phyloP scores from a whole-genome alignment of 495 filamentous ascomycete genomes.

The Sordaria brevicollis region DNA sequence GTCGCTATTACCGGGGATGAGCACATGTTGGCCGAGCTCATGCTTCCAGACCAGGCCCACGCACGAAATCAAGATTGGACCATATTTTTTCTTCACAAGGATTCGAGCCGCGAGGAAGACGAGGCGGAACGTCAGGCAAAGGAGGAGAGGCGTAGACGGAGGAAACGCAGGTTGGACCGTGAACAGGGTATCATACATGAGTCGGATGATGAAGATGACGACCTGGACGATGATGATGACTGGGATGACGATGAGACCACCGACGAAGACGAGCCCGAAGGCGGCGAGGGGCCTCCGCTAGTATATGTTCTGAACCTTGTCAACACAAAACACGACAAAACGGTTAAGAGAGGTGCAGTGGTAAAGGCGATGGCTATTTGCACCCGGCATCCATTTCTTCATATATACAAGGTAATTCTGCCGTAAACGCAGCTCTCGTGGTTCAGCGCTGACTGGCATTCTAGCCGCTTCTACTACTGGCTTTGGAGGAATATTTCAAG shows the following conservation, averaged over 20 bases:
- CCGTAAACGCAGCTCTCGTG: not conserved
- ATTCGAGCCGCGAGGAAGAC: slow-evolving; percentile 69
- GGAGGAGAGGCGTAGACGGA: slow-evolving; percentile 38
- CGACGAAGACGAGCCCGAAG: slow-evolving; percentile 56
- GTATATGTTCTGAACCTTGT: slow-evolving; percentile 97
- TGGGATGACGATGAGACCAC: slow-evolving; percentile 35
- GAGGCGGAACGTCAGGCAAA: slow-evolving; percentile 45
- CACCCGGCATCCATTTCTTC: slow-evolving; percentile 93
- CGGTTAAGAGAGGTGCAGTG: slow-evolving; percentile 82
- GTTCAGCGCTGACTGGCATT: slow-evolving; percentile 14
- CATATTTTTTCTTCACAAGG: slow-evolving; percentile 97
- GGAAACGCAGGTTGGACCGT: slow-evolving; percentile 32
- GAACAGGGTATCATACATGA: slow-evolving; percentile 46
- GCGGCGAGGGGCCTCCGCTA: slow-evolving; percentile 72
- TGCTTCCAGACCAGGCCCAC: slow-evolving; percentile 97
- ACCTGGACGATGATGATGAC: slow-evolving; percentile 23
- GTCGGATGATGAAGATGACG: slow-evolving; percentile 36
- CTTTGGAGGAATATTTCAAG: slow-evolving; percentile 95
- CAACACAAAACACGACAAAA: slow-evolving; percentile 93
- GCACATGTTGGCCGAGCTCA: slow-evolving; percentile 93
- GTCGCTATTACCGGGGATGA: slow-evolving; percentile 94
- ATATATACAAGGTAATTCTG: slow-evolving; percentile 82
- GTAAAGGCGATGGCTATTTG: slow-evolving; percentile 99
- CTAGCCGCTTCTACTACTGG: slow-evolving; percentile 85
- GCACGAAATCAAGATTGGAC: slow-evolving; percentile 96